Base-by-base conservation (phyloP, 306 rosid genomes). In the Trifolium fragiferum region DNA sequence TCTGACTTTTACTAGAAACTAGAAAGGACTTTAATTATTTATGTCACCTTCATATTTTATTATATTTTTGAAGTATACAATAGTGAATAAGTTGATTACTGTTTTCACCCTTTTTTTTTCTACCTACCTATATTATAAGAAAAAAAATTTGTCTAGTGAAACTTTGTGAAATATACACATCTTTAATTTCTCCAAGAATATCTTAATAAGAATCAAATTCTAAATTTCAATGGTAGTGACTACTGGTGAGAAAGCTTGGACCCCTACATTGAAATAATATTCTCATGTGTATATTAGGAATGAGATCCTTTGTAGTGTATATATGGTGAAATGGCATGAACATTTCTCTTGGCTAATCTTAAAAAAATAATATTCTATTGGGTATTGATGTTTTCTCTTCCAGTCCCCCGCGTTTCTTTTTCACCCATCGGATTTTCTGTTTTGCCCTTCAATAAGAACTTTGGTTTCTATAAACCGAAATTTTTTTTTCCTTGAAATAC, bases 1-100 rank as follows among this genome's bases (percentile, higher is more conserved):
- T 80, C 69, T 59, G 18, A 80, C 79, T 73, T 74, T 58, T 74
- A 43, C 55, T 65, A 49, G 25, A 49, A 61, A 67, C 54, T 65
- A 47, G 27, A 49, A 61, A 68, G 51, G 49, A 63, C 40, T 78
- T 43, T 10, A 30, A 64, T 27, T 71, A 67, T 40, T 66, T 76
- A 10, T 38, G 50, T 6, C 32, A 68, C 20, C 68, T 60, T 30
- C 40, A 7, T 37, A 37, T 37, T 37, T 37, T 37, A 7, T 37
- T 37, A 7, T 37, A 37, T 37, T 37, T 37, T 37, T 7, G 40
- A 49, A 47, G 47, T 7, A 30, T 35, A 46, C 7, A 14, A 32
- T 5, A 10, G 75, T 30, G 72, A 76, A 72, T 57, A 41, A 50
- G 20, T 54, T 63, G 27, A 49, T 38, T 35, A 50, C 58, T 62